Evolutionary conservation across 306 rosid genomes (phyloP), one percentile per base, ranked within the genome.

Genomic region (Fragaria ananassa): DNA sequence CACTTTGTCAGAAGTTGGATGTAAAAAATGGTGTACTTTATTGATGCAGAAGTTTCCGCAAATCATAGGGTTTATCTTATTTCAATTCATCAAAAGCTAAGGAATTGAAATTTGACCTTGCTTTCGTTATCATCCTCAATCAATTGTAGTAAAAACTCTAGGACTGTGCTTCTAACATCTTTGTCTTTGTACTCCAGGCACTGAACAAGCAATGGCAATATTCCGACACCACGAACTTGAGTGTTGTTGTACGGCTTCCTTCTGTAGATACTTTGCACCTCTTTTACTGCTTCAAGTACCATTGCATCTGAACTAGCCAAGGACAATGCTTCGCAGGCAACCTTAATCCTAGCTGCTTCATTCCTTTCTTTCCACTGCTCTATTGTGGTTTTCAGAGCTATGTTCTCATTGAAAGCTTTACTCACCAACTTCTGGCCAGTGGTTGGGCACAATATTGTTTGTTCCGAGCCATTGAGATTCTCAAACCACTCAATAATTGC

Each of bases 291-390:
- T 76, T 87, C 86, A 41, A 81, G 81, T 54, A 87, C 81, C 88
- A 84, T 84, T 46, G 37, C 31, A 47, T 87, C 86, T 67, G 90
- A 84, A 75, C 90, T 84, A 68, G 86, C 90, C 29, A 87, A 71
- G 4, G 82, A 72, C 74, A 87, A 64, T 51, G 88, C 83, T 8
- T 84, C 78, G 37, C 77, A 25, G 8, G 84, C 84, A 2, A 84
- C 75, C 69, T 84, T 82, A 63, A 84, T 76, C 74, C 72, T 79
- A 13, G 86, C 84, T 66, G 50, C 83, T 45, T 84, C 88, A 61
- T 87, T 81, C 81, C 90, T 80, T 63, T 84, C 86, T 67, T 41
- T 82, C 90, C 90, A 84, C 75, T 87, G 80, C 54, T 74, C 77
- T 70, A 87, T 81, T 45, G 80, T 81, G 14, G 77, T 76, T 80